phyloP scores from a whole-genome alignment of 2,329 filamentous ascomycete species.

The Epichloe aotearoae region DNA sequence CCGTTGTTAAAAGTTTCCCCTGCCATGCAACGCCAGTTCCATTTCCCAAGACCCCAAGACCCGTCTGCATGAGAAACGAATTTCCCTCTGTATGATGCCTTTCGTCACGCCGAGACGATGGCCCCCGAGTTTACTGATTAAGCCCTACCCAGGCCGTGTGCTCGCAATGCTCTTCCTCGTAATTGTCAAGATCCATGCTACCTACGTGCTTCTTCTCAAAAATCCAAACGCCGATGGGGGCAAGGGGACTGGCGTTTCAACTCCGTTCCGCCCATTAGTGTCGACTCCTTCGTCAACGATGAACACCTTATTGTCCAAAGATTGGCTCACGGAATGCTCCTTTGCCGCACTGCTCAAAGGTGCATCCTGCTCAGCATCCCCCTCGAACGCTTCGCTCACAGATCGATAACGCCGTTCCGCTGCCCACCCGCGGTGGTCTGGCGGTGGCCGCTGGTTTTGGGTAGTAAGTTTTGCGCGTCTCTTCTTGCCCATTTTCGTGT shows the following conservation, averaged over 20 bases:
- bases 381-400: slow-evolving; percentile 11
- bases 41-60: too few relatives aligned
- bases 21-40: too few relatives aligned
- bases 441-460: not conserved
- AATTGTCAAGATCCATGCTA: too few relatives aligned
- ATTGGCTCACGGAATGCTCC: not conserved
- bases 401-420: slow-evolving; percentile 11
- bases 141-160: too few relatives aligned
- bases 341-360: not conserved
- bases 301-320: slow-evolving; percentile 12
- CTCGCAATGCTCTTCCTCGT: too few relatives aligned
- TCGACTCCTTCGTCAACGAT: slow-evolving; percentile 3
- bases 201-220: not conserved
- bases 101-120: too few relatives aligned
- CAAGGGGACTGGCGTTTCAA: not conserved
- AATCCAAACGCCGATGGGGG: not conserved
- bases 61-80: too few relatives aligned
- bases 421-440: too few relatives aligned
- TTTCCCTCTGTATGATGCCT: too few relatives aligned
- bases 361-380: not conserved
- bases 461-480: slow-evolving; percentile 9
- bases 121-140: too few relatives aligned
- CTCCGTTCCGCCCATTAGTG: not conserved
- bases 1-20: too few relatives aligned
- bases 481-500: slow-evolving; percentile 18